These are phyloP conservation scores for Vinca minor DNA, from an alignment of 257 asterid genomes.

Conservation along the genomic window DNA sequence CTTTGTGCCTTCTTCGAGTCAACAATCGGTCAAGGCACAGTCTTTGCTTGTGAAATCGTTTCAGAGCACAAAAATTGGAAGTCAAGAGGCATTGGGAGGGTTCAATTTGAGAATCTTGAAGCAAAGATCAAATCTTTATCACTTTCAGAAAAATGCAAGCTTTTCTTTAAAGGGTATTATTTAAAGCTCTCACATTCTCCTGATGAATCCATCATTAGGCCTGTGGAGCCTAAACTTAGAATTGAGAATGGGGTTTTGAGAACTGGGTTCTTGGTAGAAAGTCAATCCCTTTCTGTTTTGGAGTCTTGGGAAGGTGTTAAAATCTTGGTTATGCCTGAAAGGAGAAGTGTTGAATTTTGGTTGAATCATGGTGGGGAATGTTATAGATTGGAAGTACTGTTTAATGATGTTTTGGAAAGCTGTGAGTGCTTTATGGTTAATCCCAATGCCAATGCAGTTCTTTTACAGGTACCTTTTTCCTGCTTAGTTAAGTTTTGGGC, in stretches of 20 bases:
- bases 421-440: constrained; percentile 34
- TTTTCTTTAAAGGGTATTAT: constrained; percentile 41
- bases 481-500: background rate
- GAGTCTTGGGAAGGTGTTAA: constrained; percentile 53
- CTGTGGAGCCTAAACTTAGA: constrained; percentile 46
- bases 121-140: constrained; percentile 37
- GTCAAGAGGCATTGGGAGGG: constrained; percentile 78
- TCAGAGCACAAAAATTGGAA: constrained; percentile 76
- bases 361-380: constrained; percentile 31
- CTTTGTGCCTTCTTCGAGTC: constrained; percentile 48
- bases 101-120: constrained; percentile 55
- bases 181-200: constrained; percentile 39
- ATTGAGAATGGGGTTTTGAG: constrained; percentile 31
- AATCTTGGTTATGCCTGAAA: constrained; percentile 78
- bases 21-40: constrained; percentile 37
- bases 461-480: constrained; percentile 44
- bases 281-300: constrained; percentile 44
- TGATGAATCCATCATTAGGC: constrained; percentile 51
- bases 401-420: constrained; percentile 60
- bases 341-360: constrained; percentile 45
- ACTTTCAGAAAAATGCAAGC: constrained; percentile 39
- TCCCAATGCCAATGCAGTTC: constrained; percentile 35
- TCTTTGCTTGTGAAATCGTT: constrained; percentile 70
- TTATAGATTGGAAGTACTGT: constrained; percentile 66
- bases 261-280: constrained; percentile 49